Evolutionary conservation across 2,329 filamentous ascomycete genomes (phyloP).

Genomic region (Bipolaris gigantea): DNA sequence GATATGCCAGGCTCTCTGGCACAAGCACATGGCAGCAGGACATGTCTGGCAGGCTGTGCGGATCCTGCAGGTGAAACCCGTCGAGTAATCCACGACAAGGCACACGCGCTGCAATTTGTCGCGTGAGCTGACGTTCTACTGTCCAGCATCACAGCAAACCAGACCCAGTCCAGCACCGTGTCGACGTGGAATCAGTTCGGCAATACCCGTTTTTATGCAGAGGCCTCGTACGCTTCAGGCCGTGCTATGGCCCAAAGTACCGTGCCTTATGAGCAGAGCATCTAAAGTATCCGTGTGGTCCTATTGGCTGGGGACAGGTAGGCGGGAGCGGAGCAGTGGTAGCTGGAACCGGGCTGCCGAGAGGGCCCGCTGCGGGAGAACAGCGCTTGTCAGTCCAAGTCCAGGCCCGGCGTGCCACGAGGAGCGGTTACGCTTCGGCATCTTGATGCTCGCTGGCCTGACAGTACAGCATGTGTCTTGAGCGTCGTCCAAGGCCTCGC

Average conservation of each 20-base stretch:
- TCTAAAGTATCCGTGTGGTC: constrained; percentile 13
- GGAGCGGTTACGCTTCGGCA: not conserved
- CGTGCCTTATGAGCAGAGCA: not conserved
- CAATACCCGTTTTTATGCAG: not conserved
- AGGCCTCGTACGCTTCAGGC: constrained; percentile 5
- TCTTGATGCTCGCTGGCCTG: constrained; percentile 6
- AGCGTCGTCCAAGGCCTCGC: constrained; percentile 2
- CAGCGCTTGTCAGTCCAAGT: constrained; percentile 8
- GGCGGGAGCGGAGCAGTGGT: constrained; percentile 16
- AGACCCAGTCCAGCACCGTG: constrained; percentile 6
- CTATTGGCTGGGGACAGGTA: constrained; percentile 15
- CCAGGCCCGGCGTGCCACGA: constrained; percentile 3
- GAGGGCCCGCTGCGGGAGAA: constrained; percentile 27
- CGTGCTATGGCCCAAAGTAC: constrained; percentile 5
- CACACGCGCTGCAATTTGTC: not conserved
- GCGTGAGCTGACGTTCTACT: not conserved
- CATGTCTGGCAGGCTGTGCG: not conserved
- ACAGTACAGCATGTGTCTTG: not conserved
- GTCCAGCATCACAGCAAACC: not conserved
- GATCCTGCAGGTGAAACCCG: not conserved
- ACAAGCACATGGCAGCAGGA: not conserved
- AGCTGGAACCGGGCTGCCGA: constrained; percentile 12
- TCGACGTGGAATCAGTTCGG: not conserved
- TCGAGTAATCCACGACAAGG: not conserved
- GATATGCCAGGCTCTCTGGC: no score